Evolutionary conservation across 2,329 filamentous ascomycete genomes (phyloP), one percentile per base, ranked within the genome.

Genomic region (Xylariaceae sp.): DNA sequence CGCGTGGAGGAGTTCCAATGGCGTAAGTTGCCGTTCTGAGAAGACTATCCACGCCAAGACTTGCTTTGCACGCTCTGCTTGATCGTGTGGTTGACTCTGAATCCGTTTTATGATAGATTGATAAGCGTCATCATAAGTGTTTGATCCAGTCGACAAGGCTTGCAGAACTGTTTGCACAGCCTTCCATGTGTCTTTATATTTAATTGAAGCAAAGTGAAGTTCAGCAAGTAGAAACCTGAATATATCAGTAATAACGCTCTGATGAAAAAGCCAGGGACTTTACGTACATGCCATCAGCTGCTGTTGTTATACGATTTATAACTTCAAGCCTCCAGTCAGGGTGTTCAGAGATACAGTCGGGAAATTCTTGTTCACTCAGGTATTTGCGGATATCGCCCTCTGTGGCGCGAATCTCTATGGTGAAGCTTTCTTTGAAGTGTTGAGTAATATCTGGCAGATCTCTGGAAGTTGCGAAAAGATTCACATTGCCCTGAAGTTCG

Each of bases 31-130:
- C 33, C 64, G 60, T 35, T 54, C 63, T 2, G 69, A 60, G 27
- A 46, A 69, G 1, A 57, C 60, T 4, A 75, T 66, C 73, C 69
- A 76, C 1, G 58, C 55, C 0, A 75, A 41, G 2, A 62, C 56
- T 19, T 64, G 42, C 4, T 60, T 65, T 0, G 74, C 73, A 22
- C 74, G 57, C 0, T 63, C 47, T n/a, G 29, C 23, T 6, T 62
- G 48, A 5, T 61, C 64, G 1, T 37, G 2, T 0, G 52, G 14
- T 40, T 77, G 72, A 1, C 54, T 46, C 11, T 66, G 42, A 29
- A 77, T 73, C 11, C 72, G 56, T 1, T 66, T 29, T 55, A 77
- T 68, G 0, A 67, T 65, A 1, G 67, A 51, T 0, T 62, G 44
- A 35, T 79, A 79, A 0, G 68, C 66, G 10, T 52, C 5, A n/a